These are phyloP conservation scores for Saturnispora besseyi DNA, from an alignment of 805 yeast genomes.

Conservation along the genomic window DNA sequence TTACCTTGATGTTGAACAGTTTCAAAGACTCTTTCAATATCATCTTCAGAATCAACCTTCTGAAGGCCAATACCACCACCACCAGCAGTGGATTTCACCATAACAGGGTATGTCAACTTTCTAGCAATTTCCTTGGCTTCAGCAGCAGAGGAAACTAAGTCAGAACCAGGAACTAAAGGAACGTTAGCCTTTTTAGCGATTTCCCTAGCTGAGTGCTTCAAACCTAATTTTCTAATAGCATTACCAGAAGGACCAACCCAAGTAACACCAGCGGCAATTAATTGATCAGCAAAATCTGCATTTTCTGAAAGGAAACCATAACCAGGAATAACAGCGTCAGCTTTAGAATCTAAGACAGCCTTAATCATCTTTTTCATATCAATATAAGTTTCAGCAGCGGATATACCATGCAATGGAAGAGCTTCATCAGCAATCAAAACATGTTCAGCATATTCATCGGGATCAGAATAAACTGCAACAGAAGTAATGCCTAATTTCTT, in stretches of 20 bases:
- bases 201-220: constrained; percentile 94
- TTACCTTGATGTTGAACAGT: constrained; percentile 92
- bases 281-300: constrained; percentile 89
- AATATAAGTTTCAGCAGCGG: constrained; percentile 88
- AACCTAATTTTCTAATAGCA: constrained; percentile 82
- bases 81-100: constrained; percentile 98
- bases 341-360: constrained; percentile 75
- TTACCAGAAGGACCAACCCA: constrained; percentile 97
- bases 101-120: constrained; percentile 73
- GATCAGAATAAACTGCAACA: constrained; percentile 85
- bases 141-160: constrained; percentile 56
- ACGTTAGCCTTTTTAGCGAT: constrained; percentile 88
- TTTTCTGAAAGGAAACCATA: constrained; percentile 95
- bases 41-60: constrained; percentile 75
- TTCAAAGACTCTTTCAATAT: constrained; percentile 75
- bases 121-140: constrained; percentile 76
- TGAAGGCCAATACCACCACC: constrained; percentile 99
- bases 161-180: constrained; percentile 97
- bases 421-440: constrained; percentile 77
- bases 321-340: constrained; percentile 97
- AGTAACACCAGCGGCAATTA: constrained; percentile 72
- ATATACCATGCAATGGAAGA: constrained; percentile 65
- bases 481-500: constrained; percentile 70
- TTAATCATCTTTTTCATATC: constrained; percentile 73
- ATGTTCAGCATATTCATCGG: constrained; percentile 83